These are phyloP conservation scores for Scheffersomyces cryptocercus DNA, from an alignment of 1,139 yeast genomes.

Conservation along the genomic window DNA sequence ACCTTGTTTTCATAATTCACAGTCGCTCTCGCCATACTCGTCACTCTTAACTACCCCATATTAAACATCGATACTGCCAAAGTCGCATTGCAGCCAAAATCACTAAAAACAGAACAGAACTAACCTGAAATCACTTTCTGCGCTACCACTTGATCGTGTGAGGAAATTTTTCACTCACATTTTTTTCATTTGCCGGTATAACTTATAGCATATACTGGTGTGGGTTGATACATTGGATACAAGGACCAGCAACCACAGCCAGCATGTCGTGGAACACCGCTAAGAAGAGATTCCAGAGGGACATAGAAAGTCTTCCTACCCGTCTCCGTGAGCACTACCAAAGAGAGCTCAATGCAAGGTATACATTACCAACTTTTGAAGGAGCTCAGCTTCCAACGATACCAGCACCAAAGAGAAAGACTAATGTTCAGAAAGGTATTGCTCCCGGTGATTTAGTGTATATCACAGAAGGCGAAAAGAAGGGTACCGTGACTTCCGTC, in stretches of 20 bases:
- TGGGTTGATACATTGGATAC: too few relatives aligned
- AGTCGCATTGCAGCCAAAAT: background rate
- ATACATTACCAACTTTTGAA: conserved; percentile 39
- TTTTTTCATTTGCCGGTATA: too few relatives aligned
- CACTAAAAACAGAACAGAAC: background rate
- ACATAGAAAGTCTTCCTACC: conserved; percentile 34
- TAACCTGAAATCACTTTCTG: too few relatives aligned
- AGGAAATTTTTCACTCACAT: too few relatives aligned
- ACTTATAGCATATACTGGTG: too few relatives aligned
- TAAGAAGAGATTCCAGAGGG: conserved; percentile 39
- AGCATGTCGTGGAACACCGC: conserved; percentile 42
- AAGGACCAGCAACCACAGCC: background rate
- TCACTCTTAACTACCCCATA: too few relatives aligned
- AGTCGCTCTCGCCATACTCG: too few relatives aligned
- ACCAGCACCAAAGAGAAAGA: conserved; percentile 28
- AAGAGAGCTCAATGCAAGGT: conserved; percentile 23
- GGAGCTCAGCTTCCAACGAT: conserved; percentile 12
- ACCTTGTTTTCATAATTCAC: too few relatives aligned
- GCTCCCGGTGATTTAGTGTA: conserved; percentile 46
- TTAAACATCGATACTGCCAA: too few relatives aligned
- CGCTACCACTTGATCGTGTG: too few relatives aligned
- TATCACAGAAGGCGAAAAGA: conserved; percentile 65
- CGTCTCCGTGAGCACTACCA: conserved; percentile 29
- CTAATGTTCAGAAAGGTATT: conserved; percentile 35
- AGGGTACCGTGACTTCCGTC: conserved; percentile 68